Evolutionary conservation across 108 stramenopile species (phyloP).

Genomic region (Seminavis robusta): DNA sequence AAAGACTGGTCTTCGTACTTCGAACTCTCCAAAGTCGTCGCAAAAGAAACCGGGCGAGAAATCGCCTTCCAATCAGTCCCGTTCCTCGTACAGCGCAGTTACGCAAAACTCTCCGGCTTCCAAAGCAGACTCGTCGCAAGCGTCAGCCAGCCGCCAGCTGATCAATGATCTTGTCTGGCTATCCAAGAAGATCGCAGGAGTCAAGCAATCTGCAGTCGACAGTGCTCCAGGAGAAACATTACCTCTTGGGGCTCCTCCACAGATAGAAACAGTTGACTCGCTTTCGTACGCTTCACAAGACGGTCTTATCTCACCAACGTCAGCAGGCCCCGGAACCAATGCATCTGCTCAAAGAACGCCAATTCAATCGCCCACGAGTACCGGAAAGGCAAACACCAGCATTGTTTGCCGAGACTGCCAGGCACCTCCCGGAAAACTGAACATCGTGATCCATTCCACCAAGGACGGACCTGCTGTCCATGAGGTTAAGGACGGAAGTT

Average conservation of each 20-base stretch:
- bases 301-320: constrained; percentile 17
- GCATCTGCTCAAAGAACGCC: no score
- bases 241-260: neutral
- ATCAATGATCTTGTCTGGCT: constrained; percentile 79
- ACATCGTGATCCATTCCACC: constrained; percentile 76
- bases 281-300: constrained; percentile 58
- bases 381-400: no score
- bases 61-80: no score
- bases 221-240: neutral
- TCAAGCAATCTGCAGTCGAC: constrained; percentile 9
- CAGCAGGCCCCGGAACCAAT: no score
- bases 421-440: constrained; percentile 71
- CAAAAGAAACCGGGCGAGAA: constrained; percentile 1
- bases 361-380: no score
- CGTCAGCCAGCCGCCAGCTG: constrained; percentile 37
- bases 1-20: neutral
- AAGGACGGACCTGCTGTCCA: constrained; percentile 83
- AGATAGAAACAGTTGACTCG: constrained; percentile 36
- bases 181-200: constrained; percentile 70
- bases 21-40: neutral
- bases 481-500: constrained; percentile 55
- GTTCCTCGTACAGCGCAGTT: no score
- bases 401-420: constrained; percentile 71
- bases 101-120: neutral
- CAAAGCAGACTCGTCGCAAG: constrained; percentile 8